Percentiles rank a stretch among this genome's conserved stretches.
phyloP scores from a whole-genome alignment of 306 rosid genomes.

The Mucuna pruriens region DNA sequence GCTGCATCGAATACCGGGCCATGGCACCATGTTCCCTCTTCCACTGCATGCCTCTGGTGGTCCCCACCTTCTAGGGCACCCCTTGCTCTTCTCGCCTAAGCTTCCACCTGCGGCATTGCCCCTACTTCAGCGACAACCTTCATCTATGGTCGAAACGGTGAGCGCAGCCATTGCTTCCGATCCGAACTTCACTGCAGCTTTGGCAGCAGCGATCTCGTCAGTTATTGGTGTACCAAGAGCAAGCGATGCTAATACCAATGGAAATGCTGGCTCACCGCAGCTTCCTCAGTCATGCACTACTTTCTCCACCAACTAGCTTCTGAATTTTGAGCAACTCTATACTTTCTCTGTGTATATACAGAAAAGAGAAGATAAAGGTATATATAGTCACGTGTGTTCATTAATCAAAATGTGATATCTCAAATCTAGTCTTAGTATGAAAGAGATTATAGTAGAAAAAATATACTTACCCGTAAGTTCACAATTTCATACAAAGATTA shows the following conservation, averaged over 20 bases:
- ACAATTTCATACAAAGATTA: too few species aligned
- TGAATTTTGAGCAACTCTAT: constrained; percentile 1
- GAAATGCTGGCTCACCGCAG: constrained; percentile 41
- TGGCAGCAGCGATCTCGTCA: constrained; percentile 63
- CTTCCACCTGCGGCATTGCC: constrained; percentile 4
- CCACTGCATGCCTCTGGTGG: constrained; percentile 32
- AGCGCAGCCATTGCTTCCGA: constrained; percentile 60
- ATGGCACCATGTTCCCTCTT: constrained; percentile 39
- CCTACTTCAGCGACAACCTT: constrained; percentile 27
- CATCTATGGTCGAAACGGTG: constrained; percentile 42
- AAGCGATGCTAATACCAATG: background rate
- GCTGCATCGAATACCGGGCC: background rate
- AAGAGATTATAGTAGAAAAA: too few species aligned
- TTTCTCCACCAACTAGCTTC: constrained; percentile 49
- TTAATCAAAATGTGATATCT: too few species aligned
- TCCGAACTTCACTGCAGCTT: constrained; percentile 59
- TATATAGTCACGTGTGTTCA: too few species aligned
- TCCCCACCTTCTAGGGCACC: constrained; percentile 43
- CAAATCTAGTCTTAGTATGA: too few species aligned
- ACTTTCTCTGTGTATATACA: constrained; percentile 11
- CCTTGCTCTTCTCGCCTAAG: constrained; percentile 39
- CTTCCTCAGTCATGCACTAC: constrained; percentile 62
- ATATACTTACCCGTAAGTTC: too few species aligned
- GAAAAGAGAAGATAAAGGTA: too few species aligned
- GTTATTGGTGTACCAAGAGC: constrained; percentile 41